Base-by-base conservation (phyloP, 129 eudicot genomes). In the Artemisia annua region DNA sequence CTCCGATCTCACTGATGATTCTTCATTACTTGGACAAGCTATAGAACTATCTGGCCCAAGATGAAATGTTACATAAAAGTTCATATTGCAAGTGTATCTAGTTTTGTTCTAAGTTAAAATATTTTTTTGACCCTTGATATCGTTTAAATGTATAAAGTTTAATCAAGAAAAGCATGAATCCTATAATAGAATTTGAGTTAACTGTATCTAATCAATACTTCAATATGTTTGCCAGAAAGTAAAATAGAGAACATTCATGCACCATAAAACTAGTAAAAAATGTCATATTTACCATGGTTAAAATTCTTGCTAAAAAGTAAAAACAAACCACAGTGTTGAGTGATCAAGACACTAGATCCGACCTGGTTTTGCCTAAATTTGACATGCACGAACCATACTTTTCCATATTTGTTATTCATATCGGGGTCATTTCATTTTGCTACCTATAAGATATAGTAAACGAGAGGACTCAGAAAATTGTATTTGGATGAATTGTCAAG, bases 21-120 rank as follows among this genome's bases (percentile, higher is more conserved):
- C 97, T 39, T 87, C 95, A 5, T 77, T 91, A 56, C 79, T 91
- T 24, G 89, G 87, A 16, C 97, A 88, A 62, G 92, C 97, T 20
- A 91, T 91, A 16, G 95, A 91, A 66, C 84, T 91, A 11, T 91
- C 97, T n/a, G 97, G 97, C 49, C 97, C 97, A 17, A 85, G 96
- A 70, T 90, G 85, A 90, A 71, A 54, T 2, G 30, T 22, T 19
- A 32, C 48, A 26, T 3, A 8, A 64, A 39, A 24, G 67, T 28
- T 61, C 43, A 17, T 60, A 17, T 22, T 66, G 55, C 12, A 56
- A 58, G 49, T 74, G 81, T 75, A 65, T 64, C 46, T 66, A 51
- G n/a, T 24, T 72, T 66, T 60, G 14, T 60, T 61, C 44, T 3
- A 4, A 11, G 0, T 64, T 78, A 54, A 24, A 39, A 2, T 53